phyloP scores from a whole-genome alignment of 441 rosid species.

The Euphorbia corollata region DNA sequence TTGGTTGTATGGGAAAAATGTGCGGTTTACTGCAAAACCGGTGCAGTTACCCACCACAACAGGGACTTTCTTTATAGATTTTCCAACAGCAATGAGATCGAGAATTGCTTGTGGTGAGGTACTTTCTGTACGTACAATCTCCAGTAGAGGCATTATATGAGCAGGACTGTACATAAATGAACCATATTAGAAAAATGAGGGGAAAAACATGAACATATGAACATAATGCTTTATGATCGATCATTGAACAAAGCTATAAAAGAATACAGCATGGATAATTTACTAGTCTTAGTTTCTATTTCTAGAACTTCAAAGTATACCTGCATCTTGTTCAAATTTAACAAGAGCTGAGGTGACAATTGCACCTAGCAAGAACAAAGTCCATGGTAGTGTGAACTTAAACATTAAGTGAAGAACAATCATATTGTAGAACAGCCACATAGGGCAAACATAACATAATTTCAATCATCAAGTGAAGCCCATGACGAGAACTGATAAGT shows the following conservation, averaged over 20 bases:
- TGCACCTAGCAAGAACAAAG: background rate
- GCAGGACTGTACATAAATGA: constrained; percentile 63
- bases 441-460: background rate
- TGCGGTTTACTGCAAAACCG: constrained; percentile 90
- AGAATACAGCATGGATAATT: background rate
- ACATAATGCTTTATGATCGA: background rate
- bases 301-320: background rate
- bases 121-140: constrained; percentile 74
- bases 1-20: constrained; percentile 85
- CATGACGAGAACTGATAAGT: background rate
- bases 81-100: constrained; percentile 85
- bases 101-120: constrained; percentile 85
- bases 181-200: constrained; percentile 15
- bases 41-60: constrained; percentile 94
- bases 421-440: background rate
- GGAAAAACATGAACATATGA: background rate
- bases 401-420: background rate
- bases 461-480: background rate
- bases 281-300: background rate
- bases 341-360: background rate
- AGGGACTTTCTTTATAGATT: constrained; percentile 78
- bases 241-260: constrained; percentile 1
- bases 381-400: background rate
- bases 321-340: background rate
- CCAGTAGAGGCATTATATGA: constrained; percentile 92